Percentiles rank a stretch among this genome's conserved stretches.
Conservation (phyloP, 345 rosid species). For the Citrus cavaleriei region DNA sequence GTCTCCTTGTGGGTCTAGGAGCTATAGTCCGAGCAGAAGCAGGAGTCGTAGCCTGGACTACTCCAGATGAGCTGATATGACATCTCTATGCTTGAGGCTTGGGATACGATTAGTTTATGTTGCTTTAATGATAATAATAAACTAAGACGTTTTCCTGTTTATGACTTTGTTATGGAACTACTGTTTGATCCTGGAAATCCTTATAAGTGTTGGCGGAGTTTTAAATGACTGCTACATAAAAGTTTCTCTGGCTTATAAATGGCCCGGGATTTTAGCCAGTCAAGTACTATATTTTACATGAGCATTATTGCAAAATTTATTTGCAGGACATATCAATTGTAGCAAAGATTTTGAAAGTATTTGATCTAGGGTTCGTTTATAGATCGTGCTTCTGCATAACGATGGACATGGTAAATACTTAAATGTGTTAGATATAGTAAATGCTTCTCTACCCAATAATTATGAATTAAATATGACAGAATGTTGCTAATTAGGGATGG, state of each 20-base stretch:
- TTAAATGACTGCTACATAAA: too few relatives aligned
- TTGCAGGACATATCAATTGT: too few relatives aligned
- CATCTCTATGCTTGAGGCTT: neutral
- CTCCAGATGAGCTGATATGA: slow-evolving; percentile 23
- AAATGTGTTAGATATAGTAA: too few relatives aligned
- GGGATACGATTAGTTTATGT: neutral
- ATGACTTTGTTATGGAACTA: neutral
- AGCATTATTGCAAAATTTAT: too few relatives aligned
- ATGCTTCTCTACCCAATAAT: too few relatives aligned
- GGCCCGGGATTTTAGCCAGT: neutral
- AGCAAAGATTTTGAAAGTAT: too few relatives aligned
- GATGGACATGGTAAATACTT: too few relatives aligned
- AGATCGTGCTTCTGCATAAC: too few relatives aligned
- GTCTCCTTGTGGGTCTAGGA: slow-evolving; percentile 49
- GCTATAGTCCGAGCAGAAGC: slow-evolving; percentile 38
- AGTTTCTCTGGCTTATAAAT: neutral
- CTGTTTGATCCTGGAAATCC: neutral
- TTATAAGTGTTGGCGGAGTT: neutral
- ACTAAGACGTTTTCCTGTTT: neutral
- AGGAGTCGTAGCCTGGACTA: slow-evolving; percentile 37
- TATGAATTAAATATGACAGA: too few relatives aligned
- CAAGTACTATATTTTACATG: too few relatives aligned
- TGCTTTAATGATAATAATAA: neutral
- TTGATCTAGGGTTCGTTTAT: too few relatives aligned
- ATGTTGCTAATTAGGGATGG: too few relatives aligned